phyloP scores from a whole-genome alignment of 1,284 basidiomycete species.

The Ustilago trichophora region DNA sequence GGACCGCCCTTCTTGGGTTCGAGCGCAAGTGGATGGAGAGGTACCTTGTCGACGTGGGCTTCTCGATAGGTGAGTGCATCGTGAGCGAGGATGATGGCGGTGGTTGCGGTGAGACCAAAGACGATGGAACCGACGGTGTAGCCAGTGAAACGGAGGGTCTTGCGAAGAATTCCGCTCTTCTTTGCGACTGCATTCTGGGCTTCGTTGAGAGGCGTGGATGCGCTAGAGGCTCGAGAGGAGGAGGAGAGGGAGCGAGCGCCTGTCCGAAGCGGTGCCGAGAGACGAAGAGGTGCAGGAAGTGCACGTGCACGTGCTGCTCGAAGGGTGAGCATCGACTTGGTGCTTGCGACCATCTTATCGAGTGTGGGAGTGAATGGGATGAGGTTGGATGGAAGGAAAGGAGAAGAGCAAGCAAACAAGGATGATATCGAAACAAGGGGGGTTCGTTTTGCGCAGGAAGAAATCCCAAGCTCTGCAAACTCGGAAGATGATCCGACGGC shows the following conservation, averaged over 20 bases:
- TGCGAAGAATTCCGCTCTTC: conserved; percentile 17
- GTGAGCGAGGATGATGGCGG: conserved; percentile 52
- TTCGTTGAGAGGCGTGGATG: conserved; percentile 32
- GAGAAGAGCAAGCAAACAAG: no score
- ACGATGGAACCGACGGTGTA: conserved; percentile 50
- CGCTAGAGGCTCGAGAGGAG: conserved; percentile 3
- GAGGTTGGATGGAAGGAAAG: not conserved
- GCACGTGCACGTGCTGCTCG: conserved; percentile 9
- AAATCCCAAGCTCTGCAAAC: no score
- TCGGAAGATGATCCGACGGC: no score
- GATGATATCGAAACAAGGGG: no score
- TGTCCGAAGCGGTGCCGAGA: not conserved
- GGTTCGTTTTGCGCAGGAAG: no score
- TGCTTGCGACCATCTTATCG: conserved; percentile 14
- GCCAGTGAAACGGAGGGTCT: conserved; percentile 21
- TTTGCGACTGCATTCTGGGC: conserved; percentile 5
- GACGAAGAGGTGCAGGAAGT: not conserved
- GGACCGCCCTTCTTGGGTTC: conserved; percentile 56
- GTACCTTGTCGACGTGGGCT: conserved; percentile 51
- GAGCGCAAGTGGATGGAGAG: conserved; percentile 50
- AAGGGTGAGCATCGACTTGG: conserved; percentile 4
- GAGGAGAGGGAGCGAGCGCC: conserved; percentile 6
- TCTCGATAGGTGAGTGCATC: conserved; percentile 59
- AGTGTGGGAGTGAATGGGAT: not conserved
- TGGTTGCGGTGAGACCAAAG: conserved; percentile 50